These are phyloP conservation scores for Anacardium occidentale DNA, from an alignment of 345 rosid genomes.

Conservation along the genomic window DNA sequence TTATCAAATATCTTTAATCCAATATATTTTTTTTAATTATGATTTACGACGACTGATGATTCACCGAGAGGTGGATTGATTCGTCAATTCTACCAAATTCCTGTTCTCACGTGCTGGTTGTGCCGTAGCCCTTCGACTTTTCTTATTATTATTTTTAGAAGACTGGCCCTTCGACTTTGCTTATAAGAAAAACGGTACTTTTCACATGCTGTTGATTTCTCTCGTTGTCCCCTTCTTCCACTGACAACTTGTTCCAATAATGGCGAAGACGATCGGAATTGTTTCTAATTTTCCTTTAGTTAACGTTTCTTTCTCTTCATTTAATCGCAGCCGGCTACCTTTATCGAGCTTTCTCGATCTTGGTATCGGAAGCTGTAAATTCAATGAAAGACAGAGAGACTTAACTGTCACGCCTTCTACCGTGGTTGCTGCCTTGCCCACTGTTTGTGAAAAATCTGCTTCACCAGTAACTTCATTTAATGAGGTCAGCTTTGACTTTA, in stretches of 20 bases:
- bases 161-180: too few species aligned
- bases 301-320: slow-evolving; percentile 14
- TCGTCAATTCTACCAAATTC: too few species aligned
- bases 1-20: too few species aligned
- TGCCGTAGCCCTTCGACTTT: too few species aligned
- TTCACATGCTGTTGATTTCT: too few species aligned
- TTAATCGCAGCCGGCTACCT: slow-evolving; percentile 5
- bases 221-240: too few species aligned
- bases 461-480: slow-evolving; percentile 38
- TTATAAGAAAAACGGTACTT: too few species aligned
- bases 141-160: too few species aligned
- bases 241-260: not conserved
- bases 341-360: not conserved
- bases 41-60: too few species aligned
- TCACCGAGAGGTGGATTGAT: too few species aligned
- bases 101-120: too few species aligned
- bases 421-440: slow-evolving; percentile 32
- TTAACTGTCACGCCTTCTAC: not conserved
- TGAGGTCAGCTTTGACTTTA: slow-evolving; percentile 33
- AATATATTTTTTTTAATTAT: too few species aligned
- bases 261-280: not conserved
- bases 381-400: not conserved
- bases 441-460: slow-evolving; percentile 27
- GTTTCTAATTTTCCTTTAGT: not conserved
- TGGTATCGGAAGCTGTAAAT: not conserved